Conservation (phyloP, 2,329 filamentous ascomycete species). For the Ophiostoma perfectum region DNA sequence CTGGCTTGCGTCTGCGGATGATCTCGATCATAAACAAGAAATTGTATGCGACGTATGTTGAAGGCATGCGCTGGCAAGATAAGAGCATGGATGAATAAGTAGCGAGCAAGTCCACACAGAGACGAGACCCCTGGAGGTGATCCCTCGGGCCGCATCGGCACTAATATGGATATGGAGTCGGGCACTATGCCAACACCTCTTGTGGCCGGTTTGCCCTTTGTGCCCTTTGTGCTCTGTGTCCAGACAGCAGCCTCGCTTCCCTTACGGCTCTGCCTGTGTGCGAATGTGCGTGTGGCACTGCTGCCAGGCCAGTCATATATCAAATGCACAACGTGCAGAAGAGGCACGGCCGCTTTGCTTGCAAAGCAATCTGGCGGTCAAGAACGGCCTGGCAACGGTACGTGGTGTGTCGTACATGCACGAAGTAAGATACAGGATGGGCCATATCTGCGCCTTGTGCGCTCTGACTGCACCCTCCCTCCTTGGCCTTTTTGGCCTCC, state of each 20-base stretch:
- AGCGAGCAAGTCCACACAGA: background rate
- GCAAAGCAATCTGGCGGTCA: background rate
- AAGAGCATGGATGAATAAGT: background rate
- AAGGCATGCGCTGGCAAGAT: background rate
- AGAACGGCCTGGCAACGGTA: background rate
- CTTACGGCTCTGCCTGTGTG: too few species aligned
- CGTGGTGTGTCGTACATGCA: constrained; percentile 1
- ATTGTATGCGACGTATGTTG: background rate
- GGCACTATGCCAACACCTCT: background rate
- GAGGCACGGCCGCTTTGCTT: too few species aligned
- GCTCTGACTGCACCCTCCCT: background rate
- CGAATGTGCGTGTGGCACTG: too few species aligned
- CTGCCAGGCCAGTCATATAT: too few species aligned
- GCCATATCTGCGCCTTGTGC: background rate
- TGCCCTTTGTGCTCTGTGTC: too few species aligned
- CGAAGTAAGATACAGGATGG: background rate
- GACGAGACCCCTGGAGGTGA: background rate
- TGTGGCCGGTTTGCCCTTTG: too few species aligned
- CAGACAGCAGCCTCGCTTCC: too few species aligned
- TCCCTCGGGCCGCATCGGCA: constrained; percentile 3
- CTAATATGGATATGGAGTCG: background rate
- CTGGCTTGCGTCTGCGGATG: background rate
- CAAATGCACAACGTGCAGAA: too few species aligned
- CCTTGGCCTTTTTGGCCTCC: background rate
- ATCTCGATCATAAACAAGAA: background rate